These are phyloP conservation scores for Aurantiochytrium sp. DNA, from an alignment of 108 stramenopile species.

Conservation along the genomic window DNA sequence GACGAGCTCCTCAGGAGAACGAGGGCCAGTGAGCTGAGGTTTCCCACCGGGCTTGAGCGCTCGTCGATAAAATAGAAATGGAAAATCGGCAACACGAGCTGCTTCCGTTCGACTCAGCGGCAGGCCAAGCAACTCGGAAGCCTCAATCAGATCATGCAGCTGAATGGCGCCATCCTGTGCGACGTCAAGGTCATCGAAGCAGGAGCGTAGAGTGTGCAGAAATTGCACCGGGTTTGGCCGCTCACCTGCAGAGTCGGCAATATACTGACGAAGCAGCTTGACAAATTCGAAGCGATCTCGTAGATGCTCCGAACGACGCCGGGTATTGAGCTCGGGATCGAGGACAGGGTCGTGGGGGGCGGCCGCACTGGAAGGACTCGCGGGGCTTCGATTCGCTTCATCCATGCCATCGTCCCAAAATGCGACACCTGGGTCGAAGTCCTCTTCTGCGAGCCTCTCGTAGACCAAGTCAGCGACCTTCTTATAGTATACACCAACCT, in stretches of 20 bases:
- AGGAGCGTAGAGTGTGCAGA: background rate
- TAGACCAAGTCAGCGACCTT: background rate
- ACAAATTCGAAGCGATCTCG: background rate
- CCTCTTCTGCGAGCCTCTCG: background rate
- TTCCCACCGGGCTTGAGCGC: background rate
- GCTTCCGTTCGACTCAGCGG: background rate
- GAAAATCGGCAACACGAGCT: background rate
- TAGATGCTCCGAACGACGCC: background rate
- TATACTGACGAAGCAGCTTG: background rate
- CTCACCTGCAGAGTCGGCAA: background rate
- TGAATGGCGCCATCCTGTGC: background rate
- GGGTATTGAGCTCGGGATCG: background rate
- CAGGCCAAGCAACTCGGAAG: background rate
- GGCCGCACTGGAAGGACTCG: too few species aligned
- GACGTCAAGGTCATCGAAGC: slow-evolving; percentile 2
- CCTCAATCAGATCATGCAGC: background rate
- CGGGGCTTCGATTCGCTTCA: background rate
- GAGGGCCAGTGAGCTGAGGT: background rate
- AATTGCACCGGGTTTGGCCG: background rate
- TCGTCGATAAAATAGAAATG: background rate
- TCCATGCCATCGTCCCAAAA: background rate
- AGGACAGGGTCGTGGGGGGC: too few species aligned
- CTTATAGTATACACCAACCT: background rate
- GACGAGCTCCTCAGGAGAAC: background rate
- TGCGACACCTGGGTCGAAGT: background rate